These are phyloP conservation scores for Bromus sterilis DNA, from an alignment of 176 grass and related monocot species.

Conservation along the genomic window DNA sequence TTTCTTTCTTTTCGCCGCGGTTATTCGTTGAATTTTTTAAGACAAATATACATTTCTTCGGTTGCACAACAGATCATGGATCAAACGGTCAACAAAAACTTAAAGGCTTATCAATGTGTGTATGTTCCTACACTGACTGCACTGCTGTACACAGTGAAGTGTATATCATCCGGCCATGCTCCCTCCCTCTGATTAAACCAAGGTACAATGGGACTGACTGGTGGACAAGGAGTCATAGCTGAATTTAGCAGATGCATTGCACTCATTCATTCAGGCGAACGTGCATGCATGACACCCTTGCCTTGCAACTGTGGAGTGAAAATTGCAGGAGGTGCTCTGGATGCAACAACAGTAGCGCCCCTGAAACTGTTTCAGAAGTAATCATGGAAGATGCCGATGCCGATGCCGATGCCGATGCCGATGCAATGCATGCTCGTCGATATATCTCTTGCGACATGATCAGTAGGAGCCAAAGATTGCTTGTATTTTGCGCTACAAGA, in stretches of 20 bases:
- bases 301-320: neutral
- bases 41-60: too few species aligned
- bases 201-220: neutral
- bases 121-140: neutral
- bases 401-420: neutral
- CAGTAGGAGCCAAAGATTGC: neutral
- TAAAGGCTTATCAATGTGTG: neutral
- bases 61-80: neutral
- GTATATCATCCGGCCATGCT: neutral
- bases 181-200: neutral
- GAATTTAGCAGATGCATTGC: neutral
- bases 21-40: neutral
- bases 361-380: neutral
- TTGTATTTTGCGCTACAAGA: neutral
- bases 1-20: neutral
- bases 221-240: constrained; percentile 7
- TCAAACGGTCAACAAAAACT: neutral
- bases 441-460: neutral
- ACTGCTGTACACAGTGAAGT: constrained; percentile 8
- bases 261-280: neutral
- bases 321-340: neutral
- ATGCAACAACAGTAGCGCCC: neutral
- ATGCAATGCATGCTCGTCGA: too few species aligned
- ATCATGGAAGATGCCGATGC: neutral
- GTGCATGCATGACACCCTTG: neutral